A percentile compares a stretch with the other conserved stretches of the same genome.
Conservation (phyloP, 2,329 filamentous ascomycete species). For the Nothopassalora personata region DNA sequence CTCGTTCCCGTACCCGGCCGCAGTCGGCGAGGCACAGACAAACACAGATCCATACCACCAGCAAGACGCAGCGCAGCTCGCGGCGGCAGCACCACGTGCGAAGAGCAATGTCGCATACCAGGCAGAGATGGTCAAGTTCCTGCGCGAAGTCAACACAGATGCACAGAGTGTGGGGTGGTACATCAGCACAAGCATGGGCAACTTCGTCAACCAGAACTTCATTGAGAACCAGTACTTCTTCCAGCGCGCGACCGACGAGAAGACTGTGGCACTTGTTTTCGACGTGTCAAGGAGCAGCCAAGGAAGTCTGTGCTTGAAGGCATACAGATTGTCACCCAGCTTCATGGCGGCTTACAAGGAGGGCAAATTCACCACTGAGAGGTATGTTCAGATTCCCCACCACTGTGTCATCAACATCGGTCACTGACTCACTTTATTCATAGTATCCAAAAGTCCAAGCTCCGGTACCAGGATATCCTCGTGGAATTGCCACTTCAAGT, state of each 20-base stretch:
- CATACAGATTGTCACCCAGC: constrained; percentile 78
- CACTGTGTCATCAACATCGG: neutral
- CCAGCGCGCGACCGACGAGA: constrained; percentile 85
- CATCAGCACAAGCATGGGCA: constrained; percentile 96
- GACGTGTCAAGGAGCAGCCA: constrained; percentile 94
- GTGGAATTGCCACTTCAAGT: constrained; percentile 82
- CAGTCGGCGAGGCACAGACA: constrained; percentile 51
- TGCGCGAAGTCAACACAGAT: constrained; percentile 96
- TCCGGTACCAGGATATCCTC: constrained; percentile 90
- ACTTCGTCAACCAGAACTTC: constrained; percentile 90
- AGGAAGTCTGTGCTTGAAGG: constrained; percentile 80
- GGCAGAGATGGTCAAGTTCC: constrained; percentile 92
- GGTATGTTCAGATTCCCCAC: constrained; percentile 50
- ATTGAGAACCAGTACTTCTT: constrained; percentile 98
- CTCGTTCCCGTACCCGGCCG: constrained; percentile 84
- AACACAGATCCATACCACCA: constrained; percentile 67
- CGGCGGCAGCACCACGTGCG: constrained; percentile 82
- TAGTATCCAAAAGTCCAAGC: constrained; percentile 88
- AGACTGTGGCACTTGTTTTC: constrained; percentile 83
- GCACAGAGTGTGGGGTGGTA: constrained; percentile 99
- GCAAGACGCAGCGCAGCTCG: constrained; percentile 64
- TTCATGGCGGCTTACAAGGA: constrained; percentile 95
- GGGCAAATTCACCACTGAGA: constrained; percentile 94
- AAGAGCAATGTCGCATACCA: constrained; percentile 88
- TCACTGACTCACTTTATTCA: constrained; percentile 20